Conservation (phyloP, 345 rosid species). For the Cardamine resedifolia region DNA sequence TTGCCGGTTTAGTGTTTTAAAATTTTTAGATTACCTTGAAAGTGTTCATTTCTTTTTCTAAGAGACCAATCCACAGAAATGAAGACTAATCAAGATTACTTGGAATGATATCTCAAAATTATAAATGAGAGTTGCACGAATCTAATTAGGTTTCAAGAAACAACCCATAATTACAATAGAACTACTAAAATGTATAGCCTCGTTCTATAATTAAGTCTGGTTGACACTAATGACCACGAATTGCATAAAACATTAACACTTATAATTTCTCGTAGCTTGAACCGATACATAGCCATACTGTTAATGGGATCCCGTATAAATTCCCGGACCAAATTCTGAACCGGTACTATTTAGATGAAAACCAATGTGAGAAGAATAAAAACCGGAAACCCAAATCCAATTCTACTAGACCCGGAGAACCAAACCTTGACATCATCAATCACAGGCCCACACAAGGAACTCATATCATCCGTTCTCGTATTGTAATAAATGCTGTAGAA, state of each 20-base stretch:
- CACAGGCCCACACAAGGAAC: slow-evolving; percentile 94
- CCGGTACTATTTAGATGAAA: slow-evolving; percentile 37
- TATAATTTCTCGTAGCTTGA: not conserved
- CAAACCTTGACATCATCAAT: slow-evolving; percentile 83
- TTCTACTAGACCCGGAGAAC: slow-evolving; percentile 52
- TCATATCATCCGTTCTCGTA: slow-evolving; percentile 87
- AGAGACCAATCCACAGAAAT: too few relatives aligned
- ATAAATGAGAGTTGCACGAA: too few relatives aligned
- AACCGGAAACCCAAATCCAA: slow-evolving; percentile 37
- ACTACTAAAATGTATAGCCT: not conserved
- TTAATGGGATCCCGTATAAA: not conserved
- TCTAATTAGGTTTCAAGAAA: too few relatives aligned
- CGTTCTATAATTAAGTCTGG: not conserved
- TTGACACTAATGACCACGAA: not conserved
- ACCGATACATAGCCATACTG: not conserved
- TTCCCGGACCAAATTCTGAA: not conserved
- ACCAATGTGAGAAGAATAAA: slow-evolving; percentile 32
- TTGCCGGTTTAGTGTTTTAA: too few relatives aligned
- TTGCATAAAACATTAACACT: not conserved
- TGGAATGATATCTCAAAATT: too few relatives aligned
- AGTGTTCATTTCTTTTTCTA: too few relatives aligned
- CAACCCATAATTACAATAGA: not conserved
- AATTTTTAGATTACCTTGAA: too few relatives aligned
- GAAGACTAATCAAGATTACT: too few relatives aligned
- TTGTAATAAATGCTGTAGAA: slow-evolving; percentile 90